Conservation (phyloP, 345 rosid genomes). For the Lepidium didymum region DNA sequence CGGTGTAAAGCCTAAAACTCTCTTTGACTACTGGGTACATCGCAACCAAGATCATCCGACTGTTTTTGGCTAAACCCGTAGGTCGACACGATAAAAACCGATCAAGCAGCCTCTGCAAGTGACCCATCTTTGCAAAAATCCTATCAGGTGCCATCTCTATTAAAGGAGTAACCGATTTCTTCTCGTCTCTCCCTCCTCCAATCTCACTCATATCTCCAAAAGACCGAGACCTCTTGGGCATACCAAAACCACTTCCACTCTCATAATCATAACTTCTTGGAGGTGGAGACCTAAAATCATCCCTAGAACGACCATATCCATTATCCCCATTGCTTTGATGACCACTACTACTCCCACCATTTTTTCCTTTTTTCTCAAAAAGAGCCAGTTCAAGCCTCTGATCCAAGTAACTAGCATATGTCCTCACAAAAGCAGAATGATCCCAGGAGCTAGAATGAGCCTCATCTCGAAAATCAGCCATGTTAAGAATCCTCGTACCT, state of each 20-base stretch:
- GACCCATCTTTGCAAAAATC: slow-evolving; percentile 76
- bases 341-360: slow-evolving; percentile 27
- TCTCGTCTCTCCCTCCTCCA: slow-evolving; percentile 35
- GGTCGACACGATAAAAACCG: slow-evolving; percentile 81
- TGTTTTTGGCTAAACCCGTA: slow-evolving; percentile 67
- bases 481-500: slow-evolving; percentile 73
- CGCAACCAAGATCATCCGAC: slow-evolving; percentile 64
- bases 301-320: slow-evolving; percentile 33
- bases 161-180: slow-evolving; percentile 45
- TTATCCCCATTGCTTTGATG: slow-evolving; percentile 32
- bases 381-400: slow-evolving; percentile 62
- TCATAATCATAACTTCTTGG: slow-evolving; percentile 53
- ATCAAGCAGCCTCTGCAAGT: slow-evolving; percentile 76
- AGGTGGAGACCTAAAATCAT: slow-evolving; percentile 69
- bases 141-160: slow-evolving; percentile 72
- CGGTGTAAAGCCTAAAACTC: slow-evolving; percentile 77
- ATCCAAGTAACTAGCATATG: slow-evolving; percentile 68
- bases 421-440: slow-evolving; percentile 66
- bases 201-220: slow-evolving; percentile 67
- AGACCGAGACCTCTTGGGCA: slow-evolving; percentile 55
- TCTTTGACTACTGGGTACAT: slow-evolving; percentile 72
- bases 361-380: slow-evolving; percentile 37
- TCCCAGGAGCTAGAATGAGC: slow-evolving; percentile 89
- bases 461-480: slow-evolving; percentile 76
- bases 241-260: slow-evolving; percentile 36